Evolutionary conservation across 2,329 filamentous ascomycete species (phyloP), one percentile per base, ranked within the genome.

Genomic region (Colletotrichum tanaceti): DNA sequence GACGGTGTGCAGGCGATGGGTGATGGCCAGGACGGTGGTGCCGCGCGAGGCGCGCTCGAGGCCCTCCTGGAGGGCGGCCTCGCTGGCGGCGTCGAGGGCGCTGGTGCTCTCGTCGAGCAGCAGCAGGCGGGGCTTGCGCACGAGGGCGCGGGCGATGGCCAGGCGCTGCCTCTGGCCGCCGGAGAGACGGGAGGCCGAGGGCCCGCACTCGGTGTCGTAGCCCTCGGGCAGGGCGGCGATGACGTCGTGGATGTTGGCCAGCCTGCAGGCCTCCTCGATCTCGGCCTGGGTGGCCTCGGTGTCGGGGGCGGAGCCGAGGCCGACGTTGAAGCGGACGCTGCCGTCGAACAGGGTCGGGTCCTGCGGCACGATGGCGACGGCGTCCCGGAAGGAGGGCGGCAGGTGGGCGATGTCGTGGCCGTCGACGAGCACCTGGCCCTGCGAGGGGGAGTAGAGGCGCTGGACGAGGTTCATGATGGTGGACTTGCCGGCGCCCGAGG

Each of bases 21-120:
- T 87, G 65, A 89, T 87, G 24, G 86, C 86, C 71, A 89, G 81
- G 18, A 88, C 85, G 0, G 86, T 89, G 53, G 86, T 86, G 63
- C 77, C 85, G 55, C 80, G 81, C 2, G 83, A 82, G 0, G 83
- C 87, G 68, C 79, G 82, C 77, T 92, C 88, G 50, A 93, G 80
- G 0, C 89, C 90, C 32, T 90, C 84, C 63, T 92, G 87, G 28
- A 97, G 85, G 11, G 90, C 79, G 6, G 83, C 82, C 58, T 93
- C 91, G 58, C 87, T 91, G 74, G 90, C 89, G 0, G 88, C 87
- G 73, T 97, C 93, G 3, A 97, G 83, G 4, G 91, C 91, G 49
- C 89, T 92, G 0, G 93, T 97, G 38, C 91, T 91, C 81, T 97
- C 93, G 73, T 97, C 93, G 0, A 97, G 83, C 46, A 97, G 86